Base-by-base conservation (phyloP, 345 rosid species). In the Euphorbia tirucalli region DNA sequence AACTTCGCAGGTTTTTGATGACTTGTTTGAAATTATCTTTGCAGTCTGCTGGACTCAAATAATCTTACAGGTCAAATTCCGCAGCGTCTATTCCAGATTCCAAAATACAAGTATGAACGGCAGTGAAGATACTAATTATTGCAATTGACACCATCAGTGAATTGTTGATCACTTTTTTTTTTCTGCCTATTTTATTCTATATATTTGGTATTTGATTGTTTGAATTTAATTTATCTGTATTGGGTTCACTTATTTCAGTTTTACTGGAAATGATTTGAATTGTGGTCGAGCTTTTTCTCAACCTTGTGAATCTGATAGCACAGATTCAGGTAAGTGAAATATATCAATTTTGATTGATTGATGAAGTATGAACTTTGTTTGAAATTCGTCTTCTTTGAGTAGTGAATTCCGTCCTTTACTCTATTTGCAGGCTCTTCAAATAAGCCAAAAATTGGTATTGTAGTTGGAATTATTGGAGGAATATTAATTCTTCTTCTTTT, bases 31-130 rank as follows among this genome's bases (percentile, higher is more conserved):
- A 61, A 37, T 62, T 68, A 28, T 68, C 43, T 74, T 66, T 87
- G 84, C 96, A 95, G 99, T 76, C 90, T 81, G 64, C 90, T 92
- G 35, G 88, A 87, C 76, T 92, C 91, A 13, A 95, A 95, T 80
- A 63, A 78, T 72, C 90, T 95, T 68, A 85, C 72, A 3, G 98
- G 98, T 52, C 86, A 82, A 80, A 87, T 95, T 86, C 98, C 98
- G 43, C 83, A 77, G 65, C 71, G 28, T 75, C 82, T 95, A 58
- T 90, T 95, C 80, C 69, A 66, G 66, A 76, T 89, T 72, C 75
- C 87, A 56, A 81, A 85, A 76, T 94, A 89, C 87, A 90, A 94
- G 98, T 94, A 94, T 4, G 88, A 48, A 59, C 35, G 30, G 70
- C 56, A 27, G 22, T 22, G 14, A n/a, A n/a, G 32, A 65, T 65